Base-by-base conservation (phyloP, 2,329 filamentous ascomycete species). In the Ramichloridium luteum region DNA sequence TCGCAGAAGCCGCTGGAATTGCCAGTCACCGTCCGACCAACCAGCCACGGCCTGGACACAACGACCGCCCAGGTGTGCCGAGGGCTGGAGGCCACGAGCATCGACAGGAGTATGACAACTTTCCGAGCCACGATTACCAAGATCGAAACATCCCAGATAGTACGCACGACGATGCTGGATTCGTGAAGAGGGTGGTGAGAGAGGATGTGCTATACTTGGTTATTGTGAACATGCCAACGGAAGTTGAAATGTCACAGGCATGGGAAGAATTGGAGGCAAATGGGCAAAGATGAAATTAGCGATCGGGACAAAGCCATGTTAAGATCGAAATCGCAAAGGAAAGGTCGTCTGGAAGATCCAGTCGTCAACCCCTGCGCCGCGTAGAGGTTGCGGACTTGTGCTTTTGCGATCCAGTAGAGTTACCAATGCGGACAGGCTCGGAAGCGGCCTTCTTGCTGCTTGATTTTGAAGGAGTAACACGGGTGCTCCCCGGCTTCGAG, bases 151-250 rank as follows among this genome's bases (percentile, higher is more conserved):
- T n/a, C n/a, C n/a, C n/a, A n/a, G n/a, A n/a, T n/a, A n/a, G n/a
- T n/a, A n/a, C n/a, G n/a, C n/a, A n/a, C n/a, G 32, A 27, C n/a
- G 29, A 32, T 2, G 16, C 40, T 18, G 42, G 38, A 4, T 13
- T 30, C 12, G 32, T 44, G 18, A 43, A 33, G 35, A 39, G 42
- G 27, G 30, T 45, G 13, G 36, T 47, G 41, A 37, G 39, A 26
- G 43, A 47, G 58, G 57, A 65, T 48, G 60, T 68, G 11, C 39
- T 69, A 16, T 70, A 68, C 40, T 39, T 70, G 32, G 60, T 67
- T 50, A 59, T 69, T 34, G 63, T 68, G 10, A 67, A 68, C 35
- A 51, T 68, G 53, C 66, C 66, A 1, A 53, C 51, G 0, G 56
- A 61, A 8, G 54, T 57, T 13, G 64, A 67, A 37, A 48, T 67